Evolutionary conservation across 345 rosid genomes (phyloP), one percentile per base, ranked within the genome.

Genomic region (Toxicodendron radicans): DNA sequence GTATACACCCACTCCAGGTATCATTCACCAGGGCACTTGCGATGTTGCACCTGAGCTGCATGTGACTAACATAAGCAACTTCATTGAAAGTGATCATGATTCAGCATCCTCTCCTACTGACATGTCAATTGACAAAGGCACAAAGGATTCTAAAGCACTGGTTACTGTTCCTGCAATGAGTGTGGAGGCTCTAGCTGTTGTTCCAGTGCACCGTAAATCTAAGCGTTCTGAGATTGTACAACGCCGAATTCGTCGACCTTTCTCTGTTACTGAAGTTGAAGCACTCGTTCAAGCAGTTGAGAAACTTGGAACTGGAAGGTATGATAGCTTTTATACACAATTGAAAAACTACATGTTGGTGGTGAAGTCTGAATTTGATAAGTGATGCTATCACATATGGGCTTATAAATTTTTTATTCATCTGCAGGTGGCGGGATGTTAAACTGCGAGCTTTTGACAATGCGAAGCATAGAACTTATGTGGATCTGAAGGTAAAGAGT

Each of bases 291-390:
- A 93, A 78, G 98, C 99, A 49, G 99, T 95, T 70, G 98, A 95
- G 88, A 89, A 94, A 80, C 93, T 95, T 76, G 99, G 99, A 43
- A 95, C 99, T 46, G 98, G 99, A 87, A 93, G 99, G 98, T 95
- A 84, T 35, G 71, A 73, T 30, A 41, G 23, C 8, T 38, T 38
- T 38, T 38, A 38, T 38, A 38, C 43, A 38, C 43, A 38, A 38
- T 38, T 38, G 43, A 38, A 38, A 38, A 38, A 7, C 43, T 38
- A 5, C 43, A 38, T 5, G 43, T 73, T 41, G 58, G 10, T 13
- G 68, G 45, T 30, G 16, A 59, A 49, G 5, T 59, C 21, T 38
- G 43, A 38, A 0, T 17, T 2, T 72, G 45, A 57, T 23, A 58
- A 5, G 7, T 12, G 21, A 46, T 21, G 48, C n/a, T 54, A 23